Percentiles rank a stretch among this genome's conserved stretches.
Evolutionary conservation across 179 eudicot genomes (phyloP).

Genomic region (Drosera spatulata): DNA sequence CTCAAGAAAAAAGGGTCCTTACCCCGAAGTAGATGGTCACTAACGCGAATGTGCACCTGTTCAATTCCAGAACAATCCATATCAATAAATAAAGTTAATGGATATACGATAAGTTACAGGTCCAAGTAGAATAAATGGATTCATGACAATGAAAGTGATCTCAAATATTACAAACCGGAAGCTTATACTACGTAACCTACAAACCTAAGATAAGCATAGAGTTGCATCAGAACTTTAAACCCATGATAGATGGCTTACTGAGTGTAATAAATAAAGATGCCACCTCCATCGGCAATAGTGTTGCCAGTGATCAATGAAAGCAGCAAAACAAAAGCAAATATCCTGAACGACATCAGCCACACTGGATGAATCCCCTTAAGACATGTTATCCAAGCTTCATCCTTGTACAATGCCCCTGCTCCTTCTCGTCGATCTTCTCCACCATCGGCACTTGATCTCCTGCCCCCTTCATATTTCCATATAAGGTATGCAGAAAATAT

Average conservation of each 20-base stretch:
- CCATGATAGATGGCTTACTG: conserved; percentile 51
- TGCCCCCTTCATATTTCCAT: conserved; percentile 62
- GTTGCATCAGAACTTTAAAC: not conserved
- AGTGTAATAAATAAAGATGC: conserved; percentile 63
- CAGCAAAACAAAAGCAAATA: conserved; percentile 48
- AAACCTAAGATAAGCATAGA: no score
- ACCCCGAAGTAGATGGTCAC: conserved; percentile 89
- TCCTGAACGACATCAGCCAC: conserved; percentile 62
- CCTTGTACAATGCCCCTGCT: conserved; percentile 32
- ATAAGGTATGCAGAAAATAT: conserved; percentile 32
- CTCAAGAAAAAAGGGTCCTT: conserved; percentile 17
- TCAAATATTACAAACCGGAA: no score
- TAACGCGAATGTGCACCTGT: conserved; percentile 83
- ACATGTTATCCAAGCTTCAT: conserved; percentile 71
- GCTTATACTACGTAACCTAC: no score
- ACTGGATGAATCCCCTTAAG: conserved; percentile 43
- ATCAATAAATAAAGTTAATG: no score
- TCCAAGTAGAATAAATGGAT: no score
- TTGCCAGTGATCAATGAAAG: conserved; percentile 44
- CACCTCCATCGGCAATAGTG: conserved; percentile 30
- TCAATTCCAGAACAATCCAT: conserved; percentile 15
- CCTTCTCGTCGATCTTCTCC: conserved; percentile 18
- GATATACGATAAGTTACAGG: no score
- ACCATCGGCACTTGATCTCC: conserved; percentile 14
- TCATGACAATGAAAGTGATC: no score